These are phyloP conservation scores for Isabelozyma gotoi DNA, from an alignment of 805 yeast species.

Conservation along the genomic window DNA sequence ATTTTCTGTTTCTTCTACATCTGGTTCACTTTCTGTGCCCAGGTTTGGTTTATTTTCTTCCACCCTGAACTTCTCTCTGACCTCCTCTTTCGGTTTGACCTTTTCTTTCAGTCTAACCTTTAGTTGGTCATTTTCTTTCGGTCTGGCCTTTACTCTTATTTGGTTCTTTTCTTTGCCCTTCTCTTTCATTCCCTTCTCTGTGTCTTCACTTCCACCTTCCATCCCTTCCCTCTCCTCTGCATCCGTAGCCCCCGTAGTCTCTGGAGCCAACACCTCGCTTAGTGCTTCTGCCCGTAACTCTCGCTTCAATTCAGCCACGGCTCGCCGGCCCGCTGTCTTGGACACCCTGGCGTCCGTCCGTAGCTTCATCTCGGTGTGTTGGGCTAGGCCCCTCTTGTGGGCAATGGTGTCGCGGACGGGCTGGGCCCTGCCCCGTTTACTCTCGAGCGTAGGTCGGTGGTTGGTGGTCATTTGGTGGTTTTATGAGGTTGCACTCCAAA, in stretches of 20 bases:
- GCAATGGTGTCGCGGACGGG: slow-evolving; percentile 32
- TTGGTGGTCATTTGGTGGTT: slow-evolving; percentile 45
- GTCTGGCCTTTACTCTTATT: no score
- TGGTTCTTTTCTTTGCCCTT: neutral
- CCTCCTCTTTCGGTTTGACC: no score
- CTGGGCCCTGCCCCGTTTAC: slow-evolving; percentile 34
- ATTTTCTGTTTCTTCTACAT: neutral
- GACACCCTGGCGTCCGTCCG: slow-evolving; percentile 25
- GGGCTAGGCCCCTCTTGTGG: slow-evolving; percentile 33
- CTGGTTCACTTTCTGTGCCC: no score
- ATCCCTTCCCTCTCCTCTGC: slow-evolving; percentile 6
- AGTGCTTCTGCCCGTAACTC: no score
- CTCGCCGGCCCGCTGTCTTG: slow-evolving; percentile 13
- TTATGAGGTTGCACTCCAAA: no score
- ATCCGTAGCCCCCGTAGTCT: no score
- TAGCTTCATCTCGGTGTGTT: slow-evolving; percentile 30
- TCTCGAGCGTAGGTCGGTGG: slow-evolving; percentile 43
- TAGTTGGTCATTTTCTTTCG: no score
- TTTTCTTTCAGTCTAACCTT: no score
- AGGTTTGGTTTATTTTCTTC: neutral
- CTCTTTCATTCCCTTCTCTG: neutral
- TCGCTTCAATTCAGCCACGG: slow-evolving; percentile 22
- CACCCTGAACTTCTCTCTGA: neutral
- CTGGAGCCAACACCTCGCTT: no score
- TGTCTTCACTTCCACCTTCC: neutral